Evolutionary conservation across 306 rosid species (phyloP).

Genomic region (Acacia crassicarpa): DNA sequence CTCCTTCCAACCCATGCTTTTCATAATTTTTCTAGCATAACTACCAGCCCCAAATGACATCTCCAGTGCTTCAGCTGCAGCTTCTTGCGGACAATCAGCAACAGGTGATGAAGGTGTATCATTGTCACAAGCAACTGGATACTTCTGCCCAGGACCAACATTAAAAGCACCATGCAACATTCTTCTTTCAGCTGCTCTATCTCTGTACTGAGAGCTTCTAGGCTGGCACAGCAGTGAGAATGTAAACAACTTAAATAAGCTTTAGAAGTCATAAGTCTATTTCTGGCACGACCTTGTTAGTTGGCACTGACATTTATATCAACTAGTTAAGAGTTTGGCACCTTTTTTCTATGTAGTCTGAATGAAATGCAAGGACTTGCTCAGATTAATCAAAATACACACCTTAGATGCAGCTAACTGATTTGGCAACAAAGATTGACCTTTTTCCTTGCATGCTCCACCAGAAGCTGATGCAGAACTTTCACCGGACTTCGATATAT

Average conservation of each 20-base stretch:
- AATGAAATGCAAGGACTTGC: background rate
- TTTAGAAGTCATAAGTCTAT: background rate
- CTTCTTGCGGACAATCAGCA: conserved; percentile 46
- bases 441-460: conserved; percentile 34
- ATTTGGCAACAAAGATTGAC: conserved; percentile 32
- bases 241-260: conserved; percentile 12
- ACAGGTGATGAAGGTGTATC: conserved; percentile 43
- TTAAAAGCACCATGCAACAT: conserved; percentile 77
- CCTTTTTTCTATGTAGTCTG: conserved; percentile 3
- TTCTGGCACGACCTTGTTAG: background rate
- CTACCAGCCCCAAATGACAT: conserved; percentile 84
- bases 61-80: conserved; percentile 70
- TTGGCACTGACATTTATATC: background rate
- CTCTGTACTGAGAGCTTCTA: conserved; percentile 57
- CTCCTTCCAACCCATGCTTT: conserved; percentile 95
- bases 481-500: conserved; percentile 30
- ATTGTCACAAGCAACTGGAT: conserved; percentile 10
- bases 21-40: conserved; percentile 65
- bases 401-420: conserved; percentile 53
- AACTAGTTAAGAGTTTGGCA: conserved; percentile 14
- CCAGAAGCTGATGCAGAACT: conserved; percentile 35
- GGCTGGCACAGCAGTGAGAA: conserved; percentile 44
- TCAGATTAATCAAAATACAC: conserved; percentile 14
- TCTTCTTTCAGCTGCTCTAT: conserved; percentile 91
- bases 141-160: conserved; percentile 88